phyloP scores from a whole-genome alignment of 148 eudicot genomes.

The Chenopodium quinoa region DNA sequence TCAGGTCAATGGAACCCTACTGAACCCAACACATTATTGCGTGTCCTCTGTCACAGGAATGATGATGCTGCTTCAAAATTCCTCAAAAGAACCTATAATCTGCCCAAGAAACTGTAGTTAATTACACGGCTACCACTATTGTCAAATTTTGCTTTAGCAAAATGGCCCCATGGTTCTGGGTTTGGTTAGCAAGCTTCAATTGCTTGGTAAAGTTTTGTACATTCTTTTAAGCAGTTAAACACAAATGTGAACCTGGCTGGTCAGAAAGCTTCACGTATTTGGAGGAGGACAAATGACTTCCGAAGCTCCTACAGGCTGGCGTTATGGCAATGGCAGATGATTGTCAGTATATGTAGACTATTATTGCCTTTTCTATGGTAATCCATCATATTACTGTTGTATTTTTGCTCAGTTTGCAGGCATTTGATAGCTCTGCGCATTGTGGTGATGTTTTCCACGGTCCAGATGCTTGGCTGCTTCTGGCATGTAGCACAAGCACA shows the following conservation, averaged over 20 bases:
- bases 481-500: slow-evolving; percentile 12
- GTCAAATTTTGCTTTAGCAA: background rate
- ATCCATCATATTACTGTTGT: slow-evolving; percentile 1
- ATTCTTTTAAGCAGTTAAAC: slow-evolving; percentile 7
- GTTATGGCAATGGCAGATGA: background rate
- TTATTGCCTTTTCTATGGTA: slow-evolving; percentile 6
- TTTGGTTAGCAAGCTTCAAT: background rate
- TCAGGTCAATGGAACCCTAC: slow-evolving; percentile 85
- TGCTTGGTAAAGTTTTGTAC: slow-evolving; percentile 13
- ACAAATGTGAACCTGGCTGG: slow-evolving; percentile 1
- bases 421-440: background rate
- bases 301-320: slow-evolving; percentile 6
- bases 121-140: background rate
- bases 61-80: slow-evolving; percentile 83
- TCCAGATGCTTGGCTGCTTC: background rate
- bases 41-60: slow-evolving; percentile 88
- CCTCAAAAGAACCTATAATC: slow-evolving; percentile 77
- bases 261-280: background rate
- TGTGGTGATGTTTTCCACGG: background rate
- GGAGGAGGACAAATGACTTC: slow-evolving; percentile 2
- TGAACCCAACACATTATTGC: slow-evolving; percentile 85
- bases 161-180: background rate
- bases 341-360: slow-evolving; percentile 10
- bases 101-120: slow-evolving; percentile 73
- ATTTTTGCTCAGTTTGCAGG: slow-evolving; percentile 7